These are phyloP conservation scores for Uronychia binucleata DNA, from an alignment of 73 alveolate genomes.

Conservation along the genomic window DNA sequence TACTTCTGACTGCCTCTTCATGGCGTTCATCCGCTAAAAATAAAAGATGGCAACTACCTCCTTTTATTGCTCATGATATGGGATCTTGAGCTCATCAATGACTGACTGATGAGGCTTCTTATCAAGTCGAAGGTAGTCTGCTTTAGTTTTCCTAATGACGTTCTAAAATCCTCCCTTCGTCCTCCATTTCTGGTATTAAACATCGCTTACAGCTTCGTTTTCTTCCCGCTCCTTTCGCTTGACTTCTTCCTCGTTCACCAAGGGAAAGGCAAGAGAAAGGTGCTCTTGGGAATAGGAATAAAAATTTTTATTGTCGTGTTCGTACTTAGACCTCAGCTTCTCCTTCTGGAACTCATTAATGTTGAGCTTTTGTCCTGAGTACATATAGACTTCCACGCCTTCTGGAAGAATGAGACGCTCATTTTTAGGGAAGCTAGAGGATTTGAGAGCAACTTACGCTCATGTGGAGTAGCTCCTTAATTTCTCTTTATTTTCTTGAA, in stretches of 20 bases:
- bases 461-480: not conserved
- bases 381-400: conserved; percentile 73
- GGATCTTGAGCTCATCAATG: conserved; percentile 49
- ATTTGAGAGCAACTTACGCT: not conserved
- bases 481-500: not conserved
- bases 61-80: conserved; percentile 42
- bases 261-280: conserved; percentile 68
- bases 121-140: conserved; percentile 42
- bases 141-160: conserved; percentile 21
- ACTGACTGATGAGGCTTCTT: conserved; percentile 55
- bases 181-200: conserved; percentile 39
- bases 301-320: conserved; percentile 53
- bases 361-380: conserved; percentile 69
- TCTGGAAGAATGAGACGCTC: conserved; percentile 36
- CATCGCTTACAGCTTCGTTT: conserved; percentile 18
- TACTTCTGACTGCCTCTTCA: not conserved
- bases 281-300: conserved; percentile 63
- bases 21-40: not conserved
- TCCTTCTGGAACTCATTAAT: conserved; percentile 52
- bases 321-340: conserved; percentile 44
- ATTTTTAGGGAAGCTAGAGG: not conserved
- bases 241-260: conserved; percentile 65
- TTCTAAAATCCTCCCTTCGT: conserved; percentile 61
- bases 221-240: conserved; percentile 46
- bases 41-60: not conserved